Conservation (phyloP, 2,329 filamentous ascomycete species). For the Calonectria pseudoturangicola region DNA sequence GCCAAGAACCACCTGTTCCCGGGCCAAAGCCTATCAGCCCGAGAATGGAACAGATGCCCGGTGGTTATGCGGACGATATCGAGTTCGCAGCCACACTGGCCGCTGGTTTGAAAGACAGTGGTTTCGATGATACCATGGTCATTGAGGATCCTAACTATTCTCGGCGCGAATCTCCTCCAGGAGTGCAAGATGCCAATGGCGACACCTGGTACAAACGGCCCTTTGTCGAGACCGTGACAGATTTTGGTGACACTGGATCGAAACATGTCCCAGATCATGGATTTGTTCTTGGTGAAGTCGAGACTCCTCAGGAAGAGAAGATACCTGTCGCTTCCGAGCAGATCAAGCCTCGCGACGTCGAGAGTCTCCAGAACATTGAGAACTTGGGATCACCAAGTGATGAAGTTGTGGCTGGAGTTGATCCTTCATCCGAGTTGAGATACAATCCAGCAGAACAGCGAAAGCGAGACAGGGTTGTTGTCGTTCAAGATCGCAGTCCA, state of each 20-base stretch:
- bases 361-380: constrained; percentile 19
- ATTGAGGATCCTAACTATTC: constrained; percentile 79
- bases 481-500: constrained; percentile 54
- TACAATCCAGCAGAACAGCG: constrained; percentile 60
- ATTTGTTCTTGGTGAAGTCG: constrained; percentile 69
- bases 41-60: constrained; percentile 74
- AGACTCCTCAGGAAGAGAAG: constrained; percentile 61
- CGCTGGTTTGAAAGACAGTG: constrained; percentile 80
- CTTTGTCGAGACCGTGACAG: constrained; percentile 68
- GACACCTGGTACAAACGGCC: constrained; percentile 68
- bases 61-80: constrained; percentile 79
- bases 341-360: constrained; percentile 30
- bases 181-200: constrained; percentile 69
- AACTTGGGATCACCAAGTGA: constrained; percentile 41
- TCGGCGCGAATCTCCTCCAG: constrained; percentile 78
- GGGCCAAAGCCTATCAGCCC: constrained; percentile 75
- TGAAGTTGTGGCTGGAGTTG: constrained; percentile 49
- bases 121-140: constrained; percentile 82
- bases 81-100: constrained; percentile 82
- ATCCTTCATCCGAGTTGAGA: constrained; percentile 52
- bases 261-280: constrained; percentile 60
- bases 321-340: constrained; percentile 45
- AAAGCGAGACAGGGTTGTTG: constrained; percentile 64
- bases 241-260: constrained; percentile 60
- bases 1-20: constrained; percentile 69